Evolutionary conservation across 2,329 filamentous ascomycete genomes (phyloP).

Genomic region (Xylaria hypoxylon): DNA sequence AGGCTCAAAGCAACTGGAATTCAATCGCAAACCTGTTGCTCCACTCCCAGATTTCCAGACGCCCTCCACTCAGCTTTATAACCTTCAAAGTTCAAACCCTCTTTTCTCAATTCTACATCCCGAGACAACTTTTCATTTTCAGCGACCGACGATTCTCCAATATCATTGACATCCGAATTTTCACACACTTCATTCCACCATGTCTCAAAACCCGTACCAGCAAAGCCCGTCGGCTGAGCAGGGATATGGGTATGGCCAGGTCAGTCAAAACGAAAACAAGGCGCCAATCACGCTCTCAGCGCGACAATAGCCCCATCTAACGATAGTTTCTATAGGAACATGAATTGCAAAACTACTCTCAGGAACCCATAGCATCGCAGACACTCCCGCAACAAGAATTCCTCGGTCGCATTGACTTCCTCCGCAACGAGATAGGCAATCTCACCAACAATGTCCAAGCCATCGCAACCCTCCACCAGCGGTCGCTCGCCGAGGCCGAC

Average conservation of each 20-base stretch:
- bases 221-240: constrained; percentile 62
- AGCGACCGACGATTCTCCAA: not conserved
- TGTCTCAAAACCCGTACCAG: constrained; percentile 76
- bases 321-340: constrained; percentile 52
- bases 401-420: constrained; percentile 72
- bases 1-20: constrained; percentile 24
- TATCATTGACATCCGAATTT: constrained; percentile 2
- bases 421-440: constrained; percentile 74
- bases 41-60: constrained; percentile 21
- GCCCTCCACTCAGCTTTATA: not conserved
- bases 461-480: constrained; percentile 78
- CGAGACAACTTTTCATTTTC: not conserved
- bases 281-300: constrained; percentile 1
- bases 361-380: constrained; percentile 43
- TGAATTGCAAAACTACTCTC: constrained; percentile 66
- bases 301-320: constrained; percentile 13
- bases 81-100: not conserved
- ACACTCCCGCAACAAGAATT: constrained; percentile 74
- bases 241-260: constrained; percentile 59
- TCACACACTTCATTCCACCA: constrained; percentile 49
- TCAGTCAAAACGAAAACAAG: constrained; percentile 49
- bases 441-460: constrained; percentile 75
- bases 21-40: constrained; percentile 15
- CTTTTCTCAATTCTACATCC: not conserved
- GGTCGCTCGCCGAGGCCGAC: constrained; percentile 75